Base-by-base conservation (phyloP, 257 asterid species). In the Primulina eburnea region DNA sequence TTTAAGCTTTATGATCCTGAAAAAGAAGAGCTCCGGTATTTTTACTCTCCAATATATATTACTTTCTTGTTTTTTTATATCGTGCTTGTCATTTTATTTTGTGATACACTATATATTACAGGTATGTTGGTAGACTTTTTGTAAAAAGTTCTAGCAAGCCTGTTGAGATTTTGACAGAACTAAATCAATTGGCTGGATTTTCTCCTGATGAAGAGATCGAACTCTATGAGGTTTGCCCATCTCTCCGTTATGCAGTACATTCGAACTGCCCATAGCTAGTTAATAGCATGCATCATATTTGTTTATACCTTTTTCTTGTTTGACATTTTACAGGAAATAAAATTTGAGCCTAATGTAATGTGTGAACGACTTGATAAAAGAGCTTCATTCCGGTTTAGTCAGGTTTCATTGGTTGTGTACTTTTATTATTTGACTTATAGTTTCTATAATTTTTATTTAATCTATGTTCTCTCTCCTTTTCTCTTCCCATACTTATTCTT, bases 291-390 rank as follows among this genome's bases (percentile, higher is more conserved):
- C 20, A 40, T 66, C 62, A 32, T 55, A 64, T 14, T 29, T 34
- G 35, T 55, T 68, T 4, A 17, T 55, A 18, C 65, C 43, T 29
- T 60, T 53, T 50, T 72, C 18, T 53, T 77, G 64, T 65, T 55
- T 79, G 55, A 35, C 38, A 47, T 63, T 62, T 70, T 70, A 40
- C 83, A 94, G 97, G 99, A 94, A 81, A 88, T 94, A 60, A 94
- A 89, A 73, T 94, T 86, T 82, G 99, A 91, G 84, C 97, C 99
- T 33, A 64, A 82, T 76, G 96, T 94, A 75, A 94, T 94, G 99
- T 94, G 99, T 71, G 99, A 89, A 76, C 88, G 87, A 57, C 92
- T 94, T 79, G 96, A 91, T 74, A 86, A 72, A 73, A 83, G 81
- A 79, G 76, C 85, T 73, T 77, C 98, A 74, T 94, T 94, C 71